Evolutionary conservation across 179 eudicot species (phyloP).

Genomic region (Beta lomatogona): DNA sequence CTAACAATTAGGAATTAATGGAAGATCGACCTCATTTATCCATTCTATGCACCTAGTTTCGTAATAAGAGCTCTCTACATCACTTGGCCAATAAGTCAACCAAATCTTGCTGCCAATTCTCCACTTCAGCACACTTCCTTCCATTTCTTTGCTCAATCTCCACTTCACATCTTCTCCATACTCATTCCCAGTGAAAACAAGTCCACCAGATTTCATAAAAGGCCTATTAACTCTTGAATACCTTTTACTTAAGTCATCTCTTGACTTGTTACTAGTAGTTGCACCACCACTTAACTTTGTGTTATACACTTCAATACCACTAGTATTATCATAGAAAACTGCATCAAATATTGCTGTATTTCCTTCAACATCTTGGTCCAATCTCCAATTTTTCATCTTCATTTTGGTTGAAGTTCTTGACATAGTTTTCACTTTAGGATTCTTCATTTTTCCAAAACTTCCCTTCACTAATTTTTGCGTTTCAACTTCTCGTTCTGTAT

Average conservation of each 20-base stretch:
- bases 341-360: conserved; percentile 59
- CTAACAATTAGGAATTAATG: conserved; percentile 38
- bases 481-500: conserved; percentile 56
- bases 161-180: conserved; percentile 71
- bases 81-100: conserved; percentile 86
- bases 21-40: conserved; percentile 86
- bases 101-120: conserved; percentile 74
- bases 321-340: conserved; percentile 53
- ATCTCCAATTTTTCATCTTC: conserved; percentile 73
- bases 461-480: conserved; percentile 64
- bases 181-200: conserved; percentile 56
- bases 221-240: conserved; percentile 55
- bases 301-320: conserved; percentile 65
- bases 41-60: conserved; percentile 84
- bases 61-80: conserved; percentile 51
- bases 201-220: conserved; percentile 65
- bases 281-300: conserved; percentile 41
- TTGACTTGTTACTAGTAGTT: conserved; percentile 17
- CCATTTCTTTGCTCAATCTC: conserved; percentile 83
- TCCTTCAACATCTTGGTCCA: conserved; percentile 85
- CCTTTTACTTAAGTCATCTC: conserved; percentile 47
- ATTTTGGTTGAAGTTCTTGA: conserved; percentile 48
- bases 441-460: conserved; percentile 51
- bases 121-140: conserved; percentile 93
- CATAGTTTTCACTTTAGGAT: conserved; percentile 62